Evolutionary conservation across 139 green algal species (phyloP).

Genomic region (Auxenochlorella protothecoides): DNA sequence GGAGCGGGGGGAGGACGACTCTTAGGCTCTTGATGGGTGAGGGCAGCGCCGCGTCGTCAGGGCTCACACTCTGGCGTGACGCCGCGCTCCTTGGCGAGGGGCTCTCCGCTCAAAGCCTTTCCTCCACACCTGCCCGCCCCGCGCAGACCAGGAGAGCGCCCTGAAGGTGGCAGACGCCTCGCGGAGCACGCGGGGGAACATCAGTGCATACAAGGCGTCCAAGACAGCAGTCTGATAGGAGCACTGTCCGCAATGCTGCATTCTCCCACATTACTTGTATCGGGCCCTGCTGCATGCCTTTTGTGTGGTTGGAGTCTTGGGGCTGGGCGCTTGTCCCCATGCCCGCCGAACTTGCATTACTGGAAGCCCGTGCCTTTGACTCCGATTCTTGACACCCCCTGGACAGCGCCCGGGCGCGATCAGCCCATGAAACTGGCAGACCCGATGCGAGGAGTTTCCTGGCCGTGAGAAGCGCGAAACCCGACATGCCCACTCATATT

Average conservation of each 20-base stretch:
- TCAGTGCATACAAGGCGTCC: slow-evolving; percentile 26
- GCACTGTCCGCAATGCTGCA: too few relatives aligned
- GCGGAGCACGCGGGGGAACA: slow-evolving; percentile 5
- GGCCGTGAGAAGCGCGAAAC: too few relatives aligned
- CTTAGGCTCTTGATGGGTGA: neutral
- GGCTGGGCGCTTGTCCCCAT: neutral
- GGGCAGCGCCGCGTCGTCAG: too few relatives aligned
- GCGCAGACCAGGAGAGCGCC: neutral
- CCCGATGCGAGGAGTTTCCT: too few relatives aligned
- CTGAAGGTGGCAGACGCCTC: neutral
- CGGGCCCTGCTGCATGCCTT: neutral
- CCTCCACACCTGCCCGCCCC: neutral
- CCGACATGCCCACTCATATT: too few relatives aligned
- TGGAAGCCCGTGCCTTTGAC: neutral
- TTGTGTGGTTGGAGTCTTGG: neutral
- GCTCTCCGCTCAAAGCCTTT: too few relatives aligned
- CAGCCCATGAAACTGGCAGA: too few relatives aligned
- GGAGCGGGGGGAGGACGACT: neutral
- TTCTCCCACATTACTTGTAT: neutral
- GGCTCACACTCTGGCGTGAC: too few relatives aligned
- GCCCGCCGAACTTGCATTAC: neutral
- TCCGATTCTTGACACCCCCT: neutral
- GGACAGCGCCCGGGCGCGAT: too few relatives aligned
- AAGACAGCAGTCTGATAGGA: neutral
- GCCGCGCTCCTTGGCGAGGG: too few relatives aligned